These are phyloP conservation scores for Apiospora pterosperma DNA, from an alignment of 2,329 filamentous ascomycete species.

Conservation along the genomic window DNA sequence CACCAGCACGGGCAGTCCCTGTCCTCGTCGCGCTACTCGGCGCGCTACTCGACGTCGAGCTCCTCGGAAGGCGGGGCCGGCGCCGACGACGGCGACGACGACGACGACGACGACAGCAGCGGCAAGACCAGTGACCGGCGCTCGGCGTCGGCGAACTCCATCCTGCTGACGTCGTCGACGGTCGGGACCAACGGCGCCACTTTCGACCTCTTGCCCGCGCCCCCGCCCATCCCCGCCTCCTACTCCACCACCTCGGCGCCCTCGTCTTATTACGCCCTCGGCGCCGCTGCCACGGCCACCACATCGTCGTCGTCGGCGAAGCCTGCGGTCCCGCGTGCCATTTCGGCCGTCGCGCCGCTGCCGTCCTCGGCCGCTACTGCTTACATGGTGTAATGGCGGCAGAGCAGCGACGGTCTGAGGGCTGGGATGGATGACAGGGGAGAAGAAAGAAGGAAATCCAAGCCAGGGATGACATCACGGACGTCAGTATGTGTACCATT, in stretches of 20 bases:
- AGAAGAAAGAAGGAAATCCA: no score
- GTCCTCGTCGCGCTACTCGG: neutral
- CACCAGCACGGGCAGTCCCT: neutral
- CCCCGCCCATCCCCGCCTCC: neutral
- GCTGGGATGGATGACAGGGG: no score
- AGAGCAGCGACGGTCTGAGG: no score
- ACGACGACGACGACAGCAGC: neutral
- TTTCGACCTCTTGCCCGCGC: neutral
- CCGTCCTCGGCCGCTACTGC: neutral
- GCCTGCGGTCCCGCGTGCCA: neutral
- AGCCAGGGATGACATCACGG: no score
- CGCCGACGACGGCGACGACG: neutral
- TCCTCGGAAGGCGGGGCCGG: no score
- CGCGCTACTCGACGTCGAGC: no score
- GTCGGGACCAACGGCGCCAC: neutral
- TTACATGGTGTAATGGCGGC: no score
- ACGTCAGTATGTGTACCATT: no score
- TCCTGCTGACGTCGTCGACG: neutral
- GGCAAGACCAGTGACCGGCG: neutral
- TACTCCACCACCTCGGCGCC: neutral
- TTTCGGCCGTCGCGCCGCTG: neutral
- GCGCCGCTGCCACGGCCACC: no score
- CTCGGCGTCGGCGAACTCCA: neutral
- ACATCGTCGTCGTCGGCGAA: no score
- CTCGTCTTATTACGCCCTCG: no score